Percentiles rank a stretch among this genome's conserved stretches.
phyloP scores from a whole-genome alignment of 2,329 filamentous ascomycete species.

The Fulvia fulva region DNA sequence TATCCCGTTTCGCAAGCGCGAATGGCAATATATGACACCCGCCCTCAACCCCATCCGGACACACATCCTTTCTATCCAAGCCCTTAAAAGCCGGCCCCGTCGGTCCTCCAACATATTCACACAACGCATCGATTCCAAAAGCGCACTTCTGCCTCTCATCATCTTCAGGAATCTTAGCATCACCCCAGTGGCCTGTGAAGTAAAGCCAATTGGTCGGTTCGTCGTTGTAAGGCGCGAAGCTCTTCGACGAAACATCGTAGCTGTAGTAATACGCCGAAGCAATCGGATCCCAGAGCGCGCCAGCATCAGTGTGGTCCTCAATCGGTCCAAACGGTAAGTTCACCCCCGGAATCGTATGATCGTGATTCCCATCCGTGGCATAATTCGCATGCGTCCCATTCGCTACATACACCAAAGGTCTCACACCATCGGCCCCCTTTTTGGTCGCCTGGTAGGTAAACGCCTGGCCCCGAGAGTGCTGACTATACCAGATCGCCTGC shows the following conservation, averaged over 20 bases:
- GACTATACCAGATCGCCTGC: constrained; percentile 57
- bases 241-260: constrained; percentile 40
- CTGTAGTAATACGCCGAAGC: constrained; percentile 54
- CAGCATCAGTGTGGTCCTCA: constrained; percentile 53
- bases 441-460: constrained; percentile 56
- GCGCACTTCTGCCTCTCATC: constrained; percentile 47
- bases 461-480: constrained; percentile 60
- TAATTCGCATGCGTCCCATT: constrained; percentile 64
- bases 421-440: constrained; percentile 47
- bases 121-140: constrained; percentile 35
- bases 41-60: constrained; percentile 47
- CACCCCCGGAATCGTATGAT: constrained; percentile 59
- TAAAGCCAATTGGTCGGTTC: constrained; percentile 53
- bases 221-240: constrained; percentile 49
- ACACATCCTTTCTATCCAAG: constrained; percentile 53
- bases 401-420: constrained; percentile 55
- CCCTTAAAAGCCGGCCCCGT: constrained; percentile 60
- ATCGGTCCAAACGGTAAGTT: constrained; percentile 54
- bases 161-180: constrained; percentile 54
- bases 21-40: constrained; percentile 35
- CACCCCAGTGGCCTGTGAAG: constrained; percentile 60
- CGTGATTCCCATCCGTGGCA: constrained; percentile 56
- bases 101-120: constrained; percentile 55
- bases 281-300: constrained; percentile 58
- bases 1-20: constrained; percentile 2